Conservation (phyloP, 2,329 filamentous ascomycete species). For the Xylaria sp. region DNA sequence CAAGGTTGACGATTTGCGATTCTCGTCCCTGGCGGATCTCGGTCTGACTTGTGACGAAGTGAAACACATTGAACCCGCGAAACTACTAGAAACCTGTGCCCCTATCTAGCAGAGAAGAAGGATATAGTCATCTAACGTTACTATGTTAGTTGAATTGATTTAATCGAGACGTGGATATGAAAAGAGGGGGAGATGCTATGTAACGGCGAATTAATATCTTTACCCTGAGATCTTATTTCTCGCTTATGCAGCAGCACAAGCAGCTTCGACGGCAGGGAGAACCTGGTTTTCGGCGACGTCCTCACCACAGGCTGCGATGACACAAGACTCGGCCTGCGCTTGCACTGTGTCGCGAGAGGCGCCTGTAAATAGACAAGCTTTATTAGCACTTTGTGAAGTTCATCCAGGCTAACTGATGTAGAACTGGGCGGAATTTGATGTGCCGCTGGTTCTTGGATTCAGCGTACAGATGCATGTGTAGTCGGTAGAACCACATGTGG, state of each 20-base stretch:
- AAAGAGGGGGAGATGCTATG: no score
- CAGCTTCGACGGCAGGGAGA: slow-evolving; percentile 28
- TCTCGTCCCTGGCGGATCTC: no score
- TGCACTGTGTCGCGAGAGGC: slow-evolving; percentile 13
- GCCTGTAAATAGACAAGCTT: slow-evolving; percentile 12
- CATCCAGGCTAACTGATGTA: not conserved
- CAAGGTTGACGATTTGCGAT: no score
- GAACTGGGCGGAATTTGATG: not conserved
- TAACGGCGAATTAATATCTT: not conserved
- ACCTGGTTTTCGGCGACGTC: slow-evolving; percentile 19
- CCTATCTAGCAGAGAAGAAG: not conserved
- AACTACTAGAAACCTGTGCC: not conserved
- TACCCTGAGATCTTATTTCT: not conserved
- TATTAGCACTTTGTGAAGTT: not conserved
- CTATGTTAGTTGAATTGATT: not conserved
- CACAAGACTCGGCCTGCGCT: slow-evolving; percentile 13
- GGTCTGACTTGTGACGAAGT: no score
- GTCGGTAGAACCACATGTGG: slow-evolving; percentile 21
- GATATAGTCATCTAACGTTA: not conserved
- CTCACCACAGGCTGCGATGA: slow-evolving; percentile 28
- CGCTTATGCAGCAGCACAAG: slow-evolving; percentile 15
- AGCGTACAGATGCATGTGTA: slow-evolving; percentile 32
- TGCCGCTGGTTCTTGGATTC: not conserved
- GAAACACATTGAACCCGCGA: not conserved
- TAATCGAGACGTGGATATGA: no score